These are phyloP conservation scores for Epichloe baconii DNA, from an alignment of 2,329 filamentous ascomycete genomes.

Conservation along the genomic window DNA sequence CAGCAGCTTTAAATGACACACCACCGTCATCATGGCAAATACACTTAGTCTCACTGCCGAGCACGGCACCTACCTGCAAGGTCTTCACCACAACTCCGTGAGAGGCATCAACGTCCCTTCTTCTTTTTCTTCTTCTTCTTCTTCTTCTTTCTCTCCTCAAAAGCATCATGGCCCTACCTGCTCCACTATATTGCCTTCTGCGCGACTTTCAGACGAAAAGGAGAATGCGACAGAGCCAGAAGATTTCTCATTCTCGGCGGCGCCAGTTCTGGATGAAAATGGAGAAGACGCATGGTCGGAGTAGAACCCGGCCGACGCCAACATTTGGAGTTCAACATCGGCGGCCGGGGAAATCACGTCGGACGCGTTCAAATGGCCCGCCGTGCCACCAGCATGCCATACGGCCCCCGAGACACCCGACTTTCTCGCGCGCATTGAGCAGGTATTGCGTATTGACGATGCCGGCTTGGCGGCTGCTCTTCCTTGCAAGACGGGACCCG, in stretches of 20 bases:
- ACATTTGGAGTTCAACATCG: background rate
- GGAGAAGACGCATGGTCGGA: background rate
- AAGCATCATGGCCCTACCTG: background rate
- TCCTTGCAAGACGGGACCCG: constrained; percentile 1
- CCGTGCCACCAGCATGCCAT: background rate
- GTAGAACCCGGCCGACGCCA: constrained; percentile 3
- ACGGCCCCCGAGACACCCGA: constrained; percentile 4
- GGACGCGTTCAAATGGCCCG: background rate
- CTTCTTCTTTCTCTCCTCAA: background rate
- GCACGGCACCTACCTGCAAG: constrained; percentile 1
- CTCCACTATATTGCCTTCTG: background rate
- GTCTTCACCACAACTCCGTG: background rate
- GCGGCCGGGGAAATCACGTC: background rate
- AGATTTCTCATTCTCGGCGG: background rate
- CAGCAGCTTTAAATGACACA: background rate
- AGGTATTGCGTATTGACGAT: constrained; percentile 6
- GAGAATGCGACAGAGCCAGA: background rate
- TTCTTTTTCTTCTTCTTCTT: background rate
- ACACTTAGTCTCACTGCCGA: background rate
- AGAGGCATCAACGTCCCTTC: background rate
- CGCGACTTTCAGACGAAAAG: background rate
- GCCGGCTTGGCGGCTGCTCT: background rate
- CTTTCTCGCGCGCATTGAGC: constrained; percentile 10
- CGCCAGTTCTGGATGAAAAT: background rate
- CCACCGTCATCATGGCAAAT: constrained; percentile 3